Evolutionary conservation across 768 basidiomycete genomes (phyloP), one percentile per base, ranked within the genome.

Genomic region (Galerina sulciceps): DNA sequence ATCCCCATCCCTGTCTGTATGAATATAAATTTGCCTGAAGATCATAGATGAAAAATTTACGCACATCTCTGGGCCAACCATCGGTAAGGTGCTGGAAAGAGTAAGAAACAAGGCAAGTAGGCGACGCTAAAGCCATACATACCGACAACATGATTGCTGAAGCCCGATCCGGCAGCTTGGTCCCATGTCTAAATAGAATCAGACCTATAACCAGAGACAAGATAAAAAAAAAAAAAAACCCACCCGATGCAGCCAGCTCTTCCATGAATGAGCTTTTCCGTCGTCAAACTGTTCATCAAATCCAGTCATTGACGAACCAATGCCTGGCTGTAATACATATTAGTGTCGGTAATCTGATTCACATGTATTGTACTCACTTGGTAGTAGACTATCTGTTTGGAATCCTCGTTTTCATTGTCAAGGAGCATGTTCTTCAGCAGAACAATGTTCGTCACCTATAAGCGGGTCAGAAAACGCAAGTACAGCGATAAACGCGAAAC

Each of bases 1-100:
- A 17, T 59, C 57, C 2, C 51, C 51, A 6, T 40, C 42, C 3
- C 38, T 23, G 52, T 59, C 56, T 57, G 34, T 22, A 56, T 5
- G 8, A 8, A 4, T 31, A 10, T 53, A 4, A 53, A 26, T 23
- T 6, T 14, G 2, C 13, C 4, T 6, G 10, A 13, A 3, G 17
- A 11, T 13, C 15, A 17, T 22, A 22, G 10, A 23, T 13, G 4
- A 14, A 31, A 1, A 6, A 51, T 38, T 2, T 18, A 6, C 49
- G 10, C 23, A 51, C 49, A 51, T 8, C 40, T 51, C 10, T 51
- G 37, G 2, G 49, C 49, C 37, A 51, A 23, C 49, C 49, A 51
- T 22, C 49, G 22, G 37, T 51, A 51, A 15, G 49, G 49, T 6
- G n/a, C 49, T 51, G 18, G 18, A 51, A 9, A 40, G 6, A 14